Evolutionary conservation across 1,284 basidiomycete species (phyloP), one percentile per base, ranked within the genome.

Genomic region (Coriolopsis trogii): DNA sequence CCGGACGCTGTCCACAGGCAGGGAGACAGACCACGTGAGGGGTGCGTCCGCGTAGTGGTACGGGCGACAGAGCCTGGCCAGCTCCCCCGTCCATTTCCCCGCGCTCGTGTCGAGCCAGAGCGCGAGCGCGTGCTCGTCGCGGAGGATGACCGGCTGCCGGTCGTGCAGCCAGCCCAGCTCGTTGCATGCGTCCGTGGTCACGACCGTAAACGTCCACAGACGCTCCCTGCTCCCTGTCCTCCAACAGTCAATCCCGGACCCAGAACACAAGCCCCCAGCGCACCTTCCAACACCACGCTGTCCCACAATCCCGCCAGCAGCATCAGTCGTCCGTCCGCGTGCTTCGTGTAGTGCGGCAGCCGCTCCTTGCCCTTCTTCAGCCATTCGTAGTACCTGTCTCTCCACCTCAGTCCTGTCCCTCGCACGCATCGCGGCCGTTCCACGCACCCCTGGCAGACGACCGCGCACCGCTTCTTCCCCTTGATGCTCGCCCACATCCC

Each of bases 261-360:
- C 23, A 30, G 20, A 20, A n/a, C 21, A 37, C 59, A 60, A 26
- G 52, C 56, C 9, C 58, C 53, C 30, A 9, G 49, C 61, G 45
- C 58, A 82, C 87, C 81, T 71, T 87, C 79, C 43, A 91, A 79
- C 6, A 76, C 71, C 6, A 84, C 85, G 36, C 75, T 80, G 57
- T 97, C 95, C 66, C 90, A 98, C 0, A 98, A 72, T 0, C 94
- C 95, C 0, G 95, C 95, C 64, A 98, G 78, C 28, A 94, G 82
- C 81, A 98, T 85, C 2, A 96, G 63, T 28, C 75, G 77, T 2
- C 80, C 82, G 40, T 87, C 79, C 29, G 80, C 77, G 37, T 81
- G 85, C 63, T 87, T 90, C 18, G 82, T 86, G 61, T 93, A 95
- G 66, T 95, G 84, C 0, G 94, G 91, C 0, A 91, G 63, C 55